phyloP scores from a whole-genome alignment of 2,329 filamentous ascomycete genomes.

The Aspergillus ochraceoroseus region DNA sequence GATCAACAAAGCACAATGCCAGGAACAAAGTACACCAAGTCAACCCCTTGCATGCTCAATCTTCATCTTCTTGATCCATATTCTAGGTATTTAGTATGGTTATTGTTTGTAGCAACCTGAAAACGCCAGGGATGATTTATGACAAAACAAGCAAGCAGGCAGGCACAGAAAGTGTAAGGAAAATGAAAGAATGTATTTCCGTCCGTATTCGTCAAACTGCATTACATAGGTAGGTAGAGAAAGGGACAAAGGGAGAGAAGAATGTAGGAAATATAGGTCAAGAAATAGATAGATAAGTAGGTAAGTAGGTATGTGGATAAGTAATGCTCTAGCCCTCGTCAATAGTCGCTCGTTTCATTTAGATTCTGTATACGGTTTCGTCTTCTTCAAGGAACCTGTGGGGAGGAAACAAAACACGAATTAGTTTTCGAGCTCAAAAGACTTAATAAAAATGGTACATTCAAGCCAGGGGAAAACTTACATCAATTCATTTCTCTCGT shows the following conservation, averaged over 20 bases:
- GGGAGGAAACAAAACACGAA: slow-evolving; percentile 1
- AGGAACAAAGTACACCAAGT: no score
- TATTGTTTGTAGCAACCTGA: no score
- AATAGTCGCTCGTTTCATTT: slow-evolving; percentile 29
- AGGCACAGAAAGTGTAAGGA: no score
- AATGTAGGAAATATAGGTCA: slow-evolving; percentile 2
- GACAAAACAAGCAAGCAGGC: background rate
- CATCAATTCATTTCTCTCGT: slow-evolving; percentile 87
- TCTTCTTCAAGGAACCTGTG: slow-evolving; percentile 48
- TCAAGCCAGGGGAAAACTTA: slow-evolving; percentile 48
- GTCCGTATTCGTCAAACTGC: background rate
- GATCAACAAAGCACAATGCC: no score
- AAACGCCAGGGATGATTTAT: background rate
- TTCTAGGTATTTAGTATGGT: no score
- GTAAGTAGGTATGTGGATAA: background rate
- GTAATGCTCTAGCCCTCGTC: no score
- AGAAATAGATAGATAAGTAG: slow-evolving; percentile 6
- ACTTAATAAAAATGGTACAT: no score
- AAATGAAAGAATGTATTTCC: background rate
- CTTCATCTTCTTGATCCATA: no score
- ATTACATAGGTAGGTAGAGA: background rate
- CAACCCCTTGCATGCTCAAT: no score
- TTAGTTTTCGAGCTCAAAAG: no score
- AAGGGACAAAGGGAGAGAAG: slow-evolving; percentile 3
- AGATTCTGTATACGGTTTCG: slow-evolving; percentile 67